These are phyloP conservation scores for Tylopilus subfusipes DNA, from an alignment of 768 basidiomycete genomes.

Conservation along the genomic window DNA sequence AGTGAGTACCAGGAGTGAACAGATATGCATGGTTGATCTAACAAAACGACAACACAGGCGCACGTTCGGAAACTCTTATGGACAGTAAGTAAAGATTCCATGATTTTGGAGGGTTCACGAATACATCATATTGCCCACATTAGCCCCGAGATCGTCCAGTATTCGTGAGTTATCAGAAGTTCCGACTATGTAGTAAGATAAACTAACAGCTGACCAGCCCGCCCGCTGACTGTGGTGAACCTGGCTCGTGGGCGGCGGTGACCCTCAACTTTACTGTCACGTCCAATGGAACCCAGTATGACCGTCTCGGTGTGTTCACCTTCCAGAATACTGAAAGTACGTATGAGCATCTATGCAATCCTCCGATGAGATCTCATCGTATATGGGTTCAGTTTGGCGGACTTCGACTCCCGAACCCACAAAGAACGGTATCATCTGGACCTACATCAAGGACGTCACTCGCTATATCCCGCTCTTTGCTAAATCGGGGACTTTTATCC, in stretches of 20 bases:
- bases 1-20: constrained; percentile 38
- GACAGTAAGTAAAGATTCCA: constrained; percentile 43
- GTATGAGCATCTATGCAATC: constrained; percentile 16
- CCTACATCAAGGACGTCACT: constrained; percentile 71
- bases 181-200: background rate
- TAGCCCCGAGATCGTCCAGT: constrained; percentile 64
- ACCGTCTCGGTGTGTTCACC: constrained; percentile 68
- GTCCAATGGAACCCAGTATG: constrained; percentile 74
- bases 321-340: constrained; percentile 76
- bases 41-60: constrained; percentile 40
- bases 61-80: constrained; percentile 71
- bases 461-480: constrained; percentile 69
- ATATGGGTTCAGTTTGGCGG: constrained; percentile 56
- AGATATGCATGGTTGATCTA: background rate
- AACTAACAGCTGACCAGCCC: constrained; percentile 42
- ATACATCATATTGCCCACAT: background rate
- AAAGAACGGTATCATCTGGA: constrained; percentile 71
- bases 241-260: constrained; percentile 72
- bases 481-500: constrained; percentile 62
- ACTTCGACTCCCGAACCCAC: constrained; percentile 80
- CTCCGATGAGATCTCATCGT: background rate
- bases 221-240: constrained; percentile 64
- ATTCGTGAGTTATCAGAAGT: constrained; percentile 39
- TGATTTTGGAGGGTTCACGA: background rate
- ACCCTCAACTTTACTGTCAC: constrained; percentile 76